Conservation (phyloP, 108 stramenopile genomes). For the Skeletonema menzelii region DNA sequence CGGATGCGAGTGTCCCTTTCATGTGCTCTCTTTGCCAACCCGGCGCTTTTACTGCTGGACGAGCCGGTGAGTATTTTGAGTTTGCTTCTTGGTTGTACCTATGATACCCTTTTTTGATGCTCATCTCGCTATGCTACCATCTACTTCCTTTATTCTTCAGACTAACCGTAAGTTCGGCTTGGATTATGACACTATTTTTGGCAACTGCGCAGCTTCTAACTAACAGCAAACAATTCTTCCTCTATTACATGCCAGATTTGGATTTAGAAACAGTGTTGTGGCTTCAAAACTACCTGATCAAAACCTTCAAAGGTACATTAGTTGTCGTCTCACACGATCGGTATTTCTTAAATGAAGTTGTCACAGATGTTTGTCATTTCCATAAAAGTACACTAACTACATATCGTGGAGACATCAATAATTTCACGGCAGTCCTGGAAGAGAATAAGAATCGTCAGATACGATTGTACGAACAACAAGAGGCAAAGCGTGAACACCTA, state of each 20-base stretch:
- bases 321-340: conserved; percentile 94
- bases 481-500: conserved; percentile 69
- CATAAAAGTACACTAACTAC: conserved; percentile 70
- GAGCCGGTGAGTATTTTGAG: not conserved
- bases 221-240: not conserved
- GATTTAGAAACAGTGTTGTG: conserved; percentile 88
- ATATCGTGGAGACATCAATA: conserved; percentile 88
- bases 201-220: not conserved
- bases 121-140: not conserved
- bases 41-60: conserved; percentile 72
- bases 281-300: conserved; percentile 87
- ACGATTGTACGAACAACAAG: conserved; percentile 65
- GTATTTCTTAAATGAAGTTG: conserved; percentile 86
- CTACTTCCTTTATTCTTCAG: not conserved
- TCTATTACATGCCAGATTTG: conserved; percentile 10
- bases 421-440: conserved; percentile 74
- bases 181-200: not conserved
- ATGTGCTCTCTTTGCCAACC: conserved; percentile 89
- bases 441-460: conserved; percentile 76
- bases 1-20: conserved; percentile 94
- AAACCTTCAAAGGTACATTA: conserved; percentile 73
- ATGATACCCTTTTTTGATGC: not conserved
- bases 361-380: conserved; percentile 91
- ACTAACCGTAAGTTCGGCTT: not conserved
- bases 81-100: not conserved